A percentile compares a stretch with the other conserved stretches of the same genome.
Conservation (phyloP, 148 eudicot species). For the Cornus controversa region DNA sequence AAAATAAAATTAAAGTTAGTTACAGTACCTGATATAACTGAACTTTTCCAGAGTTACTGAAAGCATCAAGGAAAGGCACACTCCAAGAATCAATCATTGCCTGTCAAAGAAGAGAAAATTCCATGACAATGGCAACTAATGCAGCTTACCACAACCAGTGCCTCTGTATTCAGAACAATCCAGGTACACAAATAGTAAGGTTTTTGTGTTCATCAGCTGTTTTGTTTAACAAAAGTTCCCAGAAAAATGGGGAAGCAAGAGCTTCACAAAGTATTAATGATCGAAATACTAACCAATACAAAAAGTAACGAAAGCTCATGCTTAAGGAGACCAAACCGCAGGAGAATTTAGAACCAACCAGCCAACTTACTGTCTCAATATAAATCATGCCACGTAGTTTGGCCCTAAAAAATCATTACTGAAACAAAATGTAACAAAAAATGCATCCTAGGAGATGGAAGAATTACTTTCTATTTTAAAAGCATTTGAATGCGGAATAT, state of each 20-base stretch:
- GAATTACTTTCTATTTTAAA: not conserved
- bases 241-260: not conserved
- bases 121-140: not conserved
- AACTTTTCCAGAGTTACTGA: constrained; percentile 45
- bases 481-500: not conserved
- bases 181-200: not conserved
- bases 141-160: not conserved
- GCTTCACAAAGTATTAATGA: not conserved
- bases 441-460: not conserved
- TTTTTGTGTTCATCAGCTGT: not conserved
- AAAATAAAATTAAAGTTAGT: not conserved
- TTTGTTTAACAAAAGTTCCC: not conserved
- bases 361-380: not conserved
- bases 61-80: constrained; percentile 57
- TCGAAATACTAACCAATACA: not conserved
- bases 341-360: not conserved
- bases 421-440: not conserved
- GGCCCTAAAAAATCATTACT: not conserved
- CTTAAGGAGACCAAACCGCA: not conserved
- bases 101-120: constrained; percentile 35
- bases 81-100: constrained; percentile 87
- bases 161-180: not conserved
- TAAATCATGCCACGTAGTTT: not conserved
- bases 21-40: constrained; percentile 73
- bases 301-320: not conserved